Conservation (phyloP, 2,329 filamentous ascomycete species). For the Neofusicoccum sp. region DNA sequence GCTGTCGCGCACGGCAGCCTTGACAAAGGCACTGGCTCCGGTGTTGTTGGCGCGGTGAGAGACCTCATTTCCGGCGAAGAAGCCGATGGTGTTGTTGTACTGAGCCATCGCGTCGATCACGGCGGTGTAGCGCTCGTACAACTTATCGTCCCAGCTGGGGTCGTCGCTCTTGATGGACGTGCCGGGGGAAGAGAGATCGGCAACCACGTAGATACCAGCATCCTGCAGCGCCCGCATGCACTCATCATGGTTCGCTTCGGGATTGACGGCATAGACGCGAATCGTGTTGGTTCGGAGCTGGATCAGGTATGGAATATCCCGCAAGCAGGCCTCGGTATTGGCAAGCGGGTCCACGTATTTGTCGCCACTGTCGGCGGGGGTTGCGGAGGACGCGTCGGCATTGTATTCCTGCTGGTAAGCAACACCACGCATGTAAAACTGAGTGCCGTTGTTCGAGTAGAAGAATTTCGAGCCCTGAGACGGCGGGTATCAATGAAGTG, state of each 20-base stretch:
- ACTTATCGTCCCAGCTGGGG: conserved; percentile 75
- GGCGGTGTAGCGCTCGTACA: conserved; percentile 78
- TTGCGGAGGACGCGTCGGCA: conserved; percentile 52
- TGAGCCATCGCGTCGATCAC: conserved; percentile 81
- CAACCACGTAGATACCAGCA: conserved; percentile 92
- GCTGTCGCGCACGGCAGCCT: conserved; percentile 94
- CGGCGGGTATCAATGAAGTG: conserved; percentile 21
- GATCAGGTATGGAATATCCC: conserved; percentile 80
- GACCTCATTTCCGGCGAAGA: conserved; percentile 99
- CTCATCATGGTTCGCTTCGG: conserved; percentile 71
- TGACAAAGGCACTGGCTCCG: conserved; percentile 87
- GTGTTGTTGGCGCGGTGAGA: conserved; percentile 92
- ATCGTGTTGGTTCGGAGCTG: conserved; percentile 87
- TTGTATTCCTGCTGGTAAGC: conserved; percentile 85
- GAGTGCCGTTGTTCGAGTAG: conserved; percentile 76
- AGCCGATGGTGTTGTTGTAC: conserved; percentile 91
- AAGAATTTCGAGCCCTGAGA: conserved; percentile 80
- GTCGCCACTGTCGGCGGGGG: conserved; percentile 36
- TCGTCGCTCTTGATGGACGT: conserved; percentile 82
- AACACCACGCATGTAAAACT: conserved; percentile 82
- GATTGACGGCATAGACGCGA: conserved; percentile 92
- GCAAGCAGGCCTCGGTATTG: conserved; percentile 70
- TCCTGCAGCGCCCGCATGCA: conserved; percentile 85
- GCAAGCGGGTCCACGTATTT: conserved; percentile 81
- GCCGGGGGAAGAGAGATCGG: conserved; percentile 81